These are phyloP conservation scores for Podaxis sp. DNA, from an alignment of 768 basidiomycete species.

Conservation along the genomic window DNA sequence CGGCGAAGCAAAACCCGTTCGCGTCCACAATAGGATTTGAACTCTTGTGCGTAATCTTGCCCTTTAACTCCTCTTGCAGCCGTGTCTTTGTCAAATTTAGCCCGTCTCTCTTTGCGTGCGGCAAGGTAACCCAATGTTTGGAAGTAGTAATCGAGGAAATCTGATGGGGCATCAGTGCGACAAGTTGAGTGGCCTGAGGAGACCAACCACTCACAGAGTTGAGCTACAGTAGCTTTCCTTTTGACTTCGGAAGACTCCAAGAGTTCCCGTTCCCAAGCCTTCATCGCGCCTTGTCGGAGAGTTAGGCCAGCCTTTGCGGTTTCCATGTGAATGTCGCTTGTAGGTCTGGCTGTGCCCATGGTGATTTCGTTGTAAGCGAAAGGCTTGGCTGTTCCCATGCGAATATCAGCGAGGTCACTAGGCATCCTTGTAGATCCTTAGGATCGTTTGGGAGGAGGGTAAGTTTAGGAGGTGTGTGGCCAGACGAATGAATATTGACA, in stretches of 20 bases:
- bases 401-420: constrained; percentile 47
- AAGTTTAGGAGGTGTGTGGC: not conserved
- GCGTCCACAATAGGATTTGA: constrained; percentile 89
- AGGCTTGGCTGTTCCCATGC: constrained; percentile 80
- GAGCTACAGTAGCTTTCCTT: constrained; percentile 95
- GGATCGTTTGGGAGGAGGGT: not conserved
- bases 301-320: constrained; percentile 57
- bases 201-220: constrained; percentile 69
- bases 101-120: constrained; percentile 78
- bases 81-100: constrained; percentile 83
- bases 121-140: constrained; percentile 89
- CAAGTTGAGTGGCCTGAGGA: not conserved
- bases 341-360: constrained; percentile 61
- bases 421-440: not conserved
- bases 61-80: constrained; percentile 55
- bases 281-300: constrained; percentile 52
- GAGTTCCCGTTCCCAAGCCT: constrained; percentile 85
- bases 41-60: constrained; percentile 70
- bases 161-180: constrained; percentile 35
- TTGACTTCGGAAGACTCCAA: constrained; percentile 85
- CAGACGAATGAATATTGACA: not conserved
- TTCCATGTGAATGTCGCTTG: constrained; percentile 66
- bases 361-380: constrained; percentile 41
- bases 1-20: constrained; percentile 92
- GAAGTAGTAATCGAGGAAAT: constrained; percentile 98